These are phyloP conservation scores for Helotiales sp. DNA, from an alignment of 2,329 filamentous ascomycete genomes.

Conservation along the genomic window DNA sequence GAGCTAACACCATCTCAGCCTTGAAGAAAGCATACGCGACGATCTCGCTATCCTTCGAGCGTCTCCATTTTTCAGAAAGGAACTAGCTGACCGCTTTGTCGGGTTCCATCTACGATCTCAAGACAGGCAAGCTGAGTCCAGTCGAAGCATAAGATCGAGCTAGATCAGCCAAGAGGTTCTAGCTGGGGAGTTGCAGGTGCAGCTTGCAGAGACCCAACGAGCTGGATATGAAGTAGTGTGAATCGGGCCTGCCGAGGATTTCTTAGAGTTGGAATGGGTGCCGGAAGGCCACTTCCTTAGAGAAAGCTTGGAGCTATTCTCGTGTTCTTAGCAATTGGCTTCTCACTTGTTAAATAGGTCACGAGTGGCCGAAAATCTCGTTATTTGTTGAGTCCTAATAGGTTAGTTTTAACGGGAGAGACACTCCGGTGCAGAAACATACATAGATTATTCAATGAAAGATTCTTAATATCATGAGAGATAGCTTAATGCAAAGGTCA, in stretches of 20 bases:
- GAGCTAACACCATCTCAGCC: constrained; percentile 5
- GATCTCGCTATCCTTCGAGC: constrained; percentile 27
- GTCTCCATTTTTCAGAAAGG: constrained; percentile 26
- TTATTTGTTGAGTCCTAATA: too few species aligned
- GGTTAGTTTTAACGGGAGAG: too few species aligned
- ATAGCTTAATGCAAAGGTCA: too few species aligned
- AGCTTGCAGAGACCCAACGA: neutral
- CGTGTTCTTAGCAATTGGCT: too few species aligned
- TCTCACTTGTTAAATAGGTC: too few species aligned
- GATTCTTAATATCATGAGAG: too few species aligned
- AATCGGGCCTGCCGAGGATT: neutral
- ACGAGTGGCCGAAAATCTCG: too few species aligned
- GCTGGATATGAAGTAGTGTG: neutral
- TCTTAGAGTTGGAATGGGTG: neutral
- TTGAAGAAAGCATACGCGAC: constrained; percentile 29
- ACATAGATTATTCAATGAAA: too few species aligned
- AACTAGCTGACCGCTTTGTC: constrained; percentile 21
- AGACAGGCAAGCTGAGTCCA: constrained; percentile 26
- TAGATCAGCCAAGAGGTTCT: neutral
- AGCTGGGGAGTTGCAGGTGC: neutral
- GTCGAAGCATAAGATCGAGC: constrained; percentile 4
- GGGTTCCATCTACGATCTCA: constrained; percentile 30
- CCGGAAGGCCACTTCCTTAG: too few species aligned
- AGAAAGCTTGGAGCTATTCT: too few species aligned
- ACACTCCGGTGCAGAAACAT: too few species aligned